Conservation (phyloP, 768 basidiomycete genomes). For the Hydnomerulius pinastri region DNA sequence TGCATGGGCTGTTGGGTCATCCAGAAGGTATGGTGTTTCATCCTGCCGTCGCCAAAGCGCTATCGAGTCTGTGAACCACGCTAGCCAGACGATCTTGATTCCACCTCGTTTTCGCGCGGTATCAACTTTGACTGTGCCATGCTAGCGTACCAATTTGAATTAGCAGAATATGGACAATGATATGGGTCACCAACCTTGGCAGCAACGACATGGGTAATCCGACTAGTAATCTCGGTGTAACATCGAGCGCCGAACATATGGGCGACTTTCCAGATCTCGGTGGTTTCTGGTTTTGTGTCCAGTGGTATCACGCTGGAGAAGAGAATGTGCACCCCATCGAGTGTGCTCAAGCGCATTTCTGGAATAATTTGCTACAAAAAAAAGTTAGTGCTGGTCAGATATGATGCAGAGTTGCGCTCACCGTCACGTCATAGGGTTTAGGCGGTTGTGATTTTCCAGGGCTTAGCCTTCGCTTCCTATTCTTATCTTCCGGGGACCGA, state of each 20-base stretch:
- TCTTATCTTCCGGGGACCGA: slow-evolving; percentile 27
- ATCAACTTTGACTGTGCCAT: slow-evolving; percentile 91
- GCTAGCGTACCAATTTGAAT: slow-evolving; percentile 42
- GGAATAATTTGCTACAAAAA: slow-evolving; percentile 78
- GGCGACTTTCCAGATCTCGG: slow-evolving; percentile 85
- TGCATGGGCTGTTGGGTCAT: slow-evolving; percentile 50
- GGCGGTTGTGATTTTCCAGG: slow-evolving; percentile 28
- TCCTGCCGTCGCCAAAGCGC: slow-evolving; percentile 86
- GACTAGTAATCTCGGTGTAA: slow-evolving; percentile 61
- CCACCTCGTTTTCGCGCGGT: slow-evolving; percentile 73
- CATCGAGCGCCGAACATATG: slow-evolving; percentile 87
- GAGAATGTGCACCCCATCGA: slow-evolving; percentile 79
- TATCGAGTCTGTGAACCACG: slow-evolving; percentile 89
- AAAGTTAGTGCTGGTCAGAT: not conserved
- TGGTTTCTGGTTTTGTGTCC: slow-evolving; percentile 75
- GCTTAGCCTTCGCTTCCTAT: slow-evolving; percentile 28
- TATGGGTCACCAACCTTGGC: slow-evolving; percentile 61
- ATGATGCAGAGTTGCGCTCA: slow-evolving; percentile 38
- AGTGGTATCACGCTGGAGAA: slow-evolving; percentile 96
- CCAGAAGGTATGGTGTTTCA: slow-evolving; percentile 75
- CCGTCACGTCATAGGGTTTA: slow-evolving; percentile 73
- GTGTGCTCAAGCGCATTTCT: slow-evolving; percentile 67
- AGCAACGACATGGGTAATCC: slow-evolving; percentile 89
- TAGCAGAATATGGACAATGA: slow-evolving; percentile 4
- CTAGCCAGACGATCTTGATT: slow-evolving; percentile 82